Evolutionary conservation across 805 yeast genomes (phyloP), one percentile per base, ranked within the genome.

Genomic region (Candida railenensis): DNA sequence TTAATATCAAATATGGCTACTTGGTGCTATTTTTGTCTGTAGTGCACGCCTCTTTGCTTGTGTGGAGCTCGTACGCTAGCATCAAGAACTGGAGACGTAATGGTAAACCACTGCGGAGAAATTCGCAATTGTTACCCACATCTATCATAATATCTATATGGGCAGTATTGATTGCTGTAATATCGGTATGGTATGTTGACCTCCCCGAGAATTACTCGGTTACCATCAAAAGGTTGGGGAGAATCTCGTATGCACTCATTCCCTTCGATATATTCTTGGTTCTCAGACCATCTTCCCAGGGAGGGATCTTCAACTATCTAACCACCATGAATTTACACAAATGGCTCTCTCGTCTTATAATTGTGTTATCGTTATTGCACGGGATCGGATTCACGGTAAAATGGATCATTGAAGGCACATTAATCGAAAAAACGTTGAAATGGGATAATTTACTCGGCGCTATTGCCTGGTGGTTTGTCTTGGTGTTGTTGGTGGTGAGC

Each of bases 281-380:
- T 2, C 54, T 84, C 12, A 69, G 84, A 46, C 89, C 89, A 2
- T 65, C 74, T n/a, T 57, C 75, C 45, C 72, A 71, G 3, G 9
- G 19, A 4, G 49, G 56, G 20, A 41, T 49, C 5, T 44, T 45
- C 20, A 46, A 51, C 22, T 87, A 87, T 55, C 59, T 83, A 48
- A 80, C 78, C 44, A 64, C 79, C 12, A 56, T 87, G 11, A 70
- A 70, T 16, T 54, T 86, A 7, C 95, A 87, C 58, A 85, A 84
- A 55, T 85, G 92, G 91, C 52, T 84, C 1, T 82, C 90, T 3
- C 67, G 92, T 48, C 34, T 82, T 1, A 74, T 84, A 19, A 57
- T 82, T 1, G 49, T 71, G 0, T 58, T 76, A 28, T 74, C 76
- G 0, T 37, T 74, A 0, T 41, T 74, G 3, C 95, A 87, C 55